These are phyloP conservation scores for Cryptococcus amylolentus DNA, from an alignment of 1,284 basidiomycete species.

Conservation along the genomic window DNA sequence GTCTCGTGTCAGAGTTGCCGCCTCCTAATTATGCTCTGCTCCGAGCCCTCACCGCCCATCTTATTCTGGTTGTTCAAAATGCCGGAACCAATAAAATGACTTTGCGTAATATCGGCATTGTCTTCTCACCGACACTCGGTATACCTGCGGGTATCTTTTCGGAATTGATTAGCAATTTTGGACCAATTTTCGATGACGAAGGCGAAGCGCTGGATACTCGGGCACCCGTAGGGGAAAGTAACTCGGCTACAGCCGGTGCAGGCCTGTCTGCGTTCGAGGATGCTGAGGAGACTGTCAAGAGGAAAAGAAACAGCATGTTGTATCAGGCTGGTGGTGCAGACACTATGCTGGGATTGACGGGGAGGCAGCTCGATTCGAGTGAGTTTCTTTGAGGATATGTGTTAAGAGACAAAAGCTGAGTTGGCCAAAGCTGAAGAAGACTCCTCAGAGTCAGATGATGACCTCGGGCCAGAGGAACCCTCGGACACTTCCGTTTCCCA, in stretches of 20 bases:
- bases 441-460: no score
- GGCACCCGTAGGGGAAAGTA: not conserved
- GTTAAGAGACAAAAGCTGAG: not conserved
- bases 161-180: constrained; percentile 86
- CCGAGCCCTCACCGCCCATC: constrained; percentile 87
- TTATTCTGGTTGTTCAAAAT: constrained; percentile 92
- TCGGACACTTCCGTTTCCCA: no score
- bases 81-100: constrained; percentile 95
- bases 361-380: constrained; percentile 43
- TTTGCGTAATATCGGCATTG: constrained; percentile 96
- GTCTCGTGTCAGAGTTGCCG: constrained; percentile 80
- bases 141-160: constrained; percentile 94
- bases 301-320: constrained; percentile 47
- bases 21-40: constrained; percentile 90
- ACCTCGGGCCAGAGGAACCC: no score
- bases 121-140: constrained; percentile 90
- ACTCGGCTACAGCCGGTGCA: not conserved
- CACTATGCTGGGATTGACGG: constrained; percentile 40
- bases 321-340: constrained; percentile 47
- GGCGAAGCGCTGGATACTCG: not conserved
- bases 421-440: no score
- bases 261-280: constrained; percentile 12
- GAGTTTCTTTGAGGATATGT: constrained; percentile 3
- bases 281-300: constrained; percentile 37
- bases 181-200: constrained; percentile 72